These are phyloP conservation scores for Hansenula lynferdii DNA, from an alignment of 1,139 yeast species.

Conservation along the genomic window DNA sequence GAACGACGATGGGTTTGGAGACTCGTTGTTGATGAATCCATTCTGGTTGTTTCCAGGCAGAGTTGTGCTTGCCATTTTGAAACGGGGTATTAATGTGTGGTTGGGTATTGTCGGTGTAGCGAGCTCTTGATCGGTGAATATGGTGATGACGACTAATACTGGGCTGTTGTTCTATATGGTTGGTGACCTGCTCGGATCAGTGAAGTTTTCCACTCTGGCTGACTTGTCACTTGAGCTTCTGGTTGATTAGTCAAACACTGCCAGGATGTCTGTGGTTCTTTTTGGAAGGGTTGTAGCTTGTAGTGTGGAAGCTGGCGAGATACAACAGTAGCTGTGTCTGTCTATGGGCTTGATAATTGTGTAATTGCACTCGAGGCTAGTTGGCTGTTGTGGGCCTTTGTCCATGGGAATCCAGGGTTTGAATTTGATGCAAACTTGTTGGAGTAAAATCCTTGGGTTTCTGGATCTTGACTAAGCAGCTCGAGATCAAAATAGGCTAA, in stretches of 20 bases:
- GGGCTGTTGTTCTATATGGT: background rate
- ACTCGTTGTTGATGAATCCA: background rate
- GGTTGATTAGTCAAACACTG: background rate
- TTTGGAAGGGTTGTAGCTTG: background rate
- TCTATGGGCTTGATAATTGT: too few relatives aligned
- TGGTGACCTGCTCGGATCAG: background rate
- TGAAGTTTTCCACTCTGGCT: background rate
- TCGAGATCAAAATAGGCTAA: too few relatives aligned
- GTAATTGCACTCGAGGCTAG: too few relatives aligned
- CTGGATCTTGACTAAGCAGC: too few relatives aligned
- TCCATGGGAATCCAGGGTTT: too few relatives aligned
- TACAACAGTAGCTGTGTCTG: background rate
- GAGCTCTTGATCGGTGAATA: background rate
- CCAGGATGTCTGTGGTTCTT: background rate
- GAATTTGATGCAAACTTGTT: too few relatives aligned
- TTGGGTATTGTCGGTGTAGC: background rate
- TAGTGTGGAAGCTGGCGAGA: background rate
- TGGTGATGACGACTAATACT: background rate
- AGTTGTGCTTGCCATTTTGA: constrained; percentile 1
- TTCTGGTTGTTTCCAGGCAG: background rate
- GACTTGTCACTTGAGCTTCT: background rate
- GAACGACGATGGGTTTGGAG: background rate
- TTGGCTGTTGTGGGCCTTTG: too few relatives aligned
- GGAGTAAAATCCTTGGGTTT: too few relatives aligned
- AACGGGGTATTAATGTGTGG: background rate